phyloP scores from a whole-genome alignment of 768 basidiomycete species.

The Kwoniella mangroviensis region DNA sequence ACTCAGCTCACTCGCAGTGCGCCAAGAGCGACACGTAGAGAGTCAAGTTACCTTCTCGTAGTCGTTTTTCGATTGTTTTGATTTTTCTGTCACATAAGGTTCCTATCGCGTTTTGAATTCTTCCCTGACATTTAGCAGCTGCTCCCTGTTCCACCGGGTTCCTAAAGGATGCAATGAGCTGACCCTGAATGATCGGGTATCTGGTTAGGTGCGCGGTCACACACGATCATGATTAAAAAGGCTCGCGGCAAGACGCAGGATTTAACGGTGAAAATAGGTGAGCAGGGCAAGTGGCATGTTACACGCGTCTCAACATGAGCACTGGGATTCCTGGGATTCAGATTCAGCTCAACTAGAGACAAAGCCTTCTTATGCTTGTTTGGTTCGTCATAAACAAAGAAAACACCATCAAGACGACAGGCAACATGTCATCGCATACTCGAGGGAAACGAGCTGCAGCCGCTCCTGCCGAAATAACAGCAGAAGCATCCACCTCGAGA shows the following conservation, averaged over 20 bases:
- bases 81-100: neutral
- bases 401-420: neutral
- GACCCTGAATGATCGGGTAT: neutral
- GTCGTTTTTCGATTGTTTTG: neutral
- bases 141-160: neutral
- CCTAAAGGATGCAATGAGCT: neutral
- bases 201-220: neutral
- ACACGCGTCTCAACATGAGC: slow-evolving; percentile 1
- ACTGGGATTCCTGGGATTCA: neutral
- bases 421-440: slow-evolving; percentile 21
- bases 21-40: neutral
- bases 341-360: too few species aligned
- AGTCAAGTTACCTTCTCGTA: neutral
- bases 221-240: too few species aligned
- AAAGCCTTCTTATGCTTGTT: too few species aligned
- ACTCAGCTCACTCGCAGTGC: too few species aligned
- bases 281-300: neutral
- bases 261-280: too few species aligned
- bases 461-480: neutral
- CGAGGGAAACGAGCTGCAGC: slow-evolving; percentile 18
- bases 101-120: neutral
- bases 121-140: neutral
- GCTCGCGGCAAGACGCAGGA: too few species aligned
- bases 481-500: slow-evolving; percentile 21
- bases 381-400: neutral